Evolutionary conservation across 2,329 filamentous ascomycete species (phyloP), one percentile per base, ranked within the genome.

Genomic region (Fusarium anguioides): DNA sequence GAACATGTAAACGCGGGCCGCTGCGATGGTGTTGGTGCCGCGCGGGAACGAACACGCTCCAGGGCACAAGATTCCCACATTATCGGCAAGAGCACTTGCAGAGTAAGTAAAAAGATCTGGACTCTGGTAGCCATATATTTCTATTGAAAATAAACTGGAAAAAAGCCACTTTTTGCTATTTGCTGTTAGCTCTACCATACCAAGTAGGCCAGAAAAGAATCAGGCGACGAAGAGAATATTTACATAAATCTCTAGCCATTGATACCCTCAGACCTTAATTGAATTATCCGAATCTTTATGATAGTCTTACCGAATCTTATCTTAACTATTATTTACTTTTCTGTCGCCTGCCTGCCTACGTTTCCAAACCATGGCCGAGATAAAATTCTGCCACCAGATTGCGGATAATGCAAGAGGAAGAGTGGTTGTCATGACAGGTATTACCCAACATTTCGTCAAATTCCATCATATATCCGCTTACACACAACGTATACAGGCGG

Each of bases 381-480:
- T 52, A 26, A 11, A 21, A 3, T 26, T 33, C 6, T 40, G 20
- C 3, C 21, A 45, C 3, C 21, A 40, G 0, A 27, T 55, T 9
- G 11, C 23, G 2, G n/a, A 52, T 3, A 15, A 33, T 26, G 35
- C 40, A 1, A 52, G 33, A 11, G 52, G 26, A 0, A 55, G 40
- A 7, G 46, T 55, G 4, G 52, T 55, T 9, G 26, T 55, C 0
- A 33, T 55, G 11, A 55, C 52, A 55, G 52, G 52, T 54, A 39
- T 5, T 7, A 3, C 7, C 14, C 4, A 17, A 5, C 1, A 12
- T 3, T 5, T 23, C 1, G 4, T 4, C 4, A 11, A 12, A 1
- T 11, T 5, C n/a, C 2, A 3, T 17, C 2, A 17, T 7, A 0
- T 10, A 23, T 18, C 5, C 4, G 0, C 26, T 55, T 5, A 55